phyloP scores from a whole-genome alignment of 495 filamentous ascomycete genomes.

The Penicillium pulvis region DNA sequence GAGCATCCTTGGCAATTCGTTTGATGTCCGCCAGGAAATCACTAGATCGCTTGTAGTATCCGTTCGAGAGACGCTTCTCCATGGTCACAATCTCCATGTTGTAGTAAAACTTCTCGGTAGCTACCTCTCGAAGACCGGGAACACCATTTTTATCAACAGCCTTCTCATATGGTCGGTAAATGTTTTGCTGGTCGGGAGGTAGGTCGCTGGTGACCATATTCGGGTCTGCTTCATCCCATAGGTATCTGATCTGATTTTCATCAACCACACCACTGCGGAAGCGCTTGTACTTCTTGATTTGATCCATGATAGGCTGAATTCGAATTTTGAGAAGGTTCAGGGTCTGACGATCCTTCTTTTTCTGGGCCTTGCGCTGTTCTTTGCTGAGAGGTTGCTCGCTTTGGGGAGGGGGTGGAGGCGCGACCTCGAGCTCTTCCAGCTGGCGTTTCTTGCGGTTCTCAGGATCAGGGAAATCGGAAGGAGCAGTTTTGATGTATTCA shows the following conservation, averaged over 20 bases:
- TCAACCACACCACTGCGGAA: constrained; percentile 82
- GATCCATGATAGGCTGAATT: constrained; percentile 92
- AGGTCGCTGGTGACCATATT: constrained; percentile 77
- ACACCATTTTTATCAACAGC: constrained; percentile 73
- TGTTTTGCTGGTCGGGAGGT: constrained; percentile 55
- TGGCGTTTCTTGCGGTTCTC: constrained; percentile 81
- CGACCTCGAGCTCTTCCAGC: constrained; percentile 73
- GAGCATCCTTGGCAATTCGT: constrained; percentile 79
- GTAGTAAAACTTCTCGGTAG: constrained; percentile 83
- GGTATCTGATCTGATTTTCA: constrained; percentile 68
- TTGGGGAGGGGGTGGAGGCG: constrained; percentile 68
- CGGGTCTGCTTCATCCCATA: constrained; percentile 83
- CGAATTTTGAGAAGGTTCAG: constrained; percentile 84
- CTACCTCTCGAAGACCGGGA: constrained; percentile 65
- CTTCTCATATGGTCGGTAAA: constrained; percentile 72
- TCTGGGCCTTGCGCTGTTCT: constrained; percentile 78
- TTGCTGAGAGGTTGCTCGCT: constrained; percentile 58
- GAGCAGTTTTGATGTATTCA: constrained; percentile 71
- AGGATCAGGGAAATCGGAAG: constrained; percentile 83
- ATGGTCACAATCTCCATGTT: constrained; percentile 93
- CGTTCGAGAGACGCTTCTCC: constrained; percentile 91
- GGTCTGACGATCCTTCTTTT: constrained; percentile 73
- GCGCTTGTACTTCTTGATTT: constrained; percentile 83
- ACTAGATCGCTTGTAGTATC: constrained; percentile 85
- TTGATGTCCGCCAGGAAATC: constrained; percentile 89